Conservation (phyloP, 768 basidiomycete species). For the Psilocybe sp. region DNA sequence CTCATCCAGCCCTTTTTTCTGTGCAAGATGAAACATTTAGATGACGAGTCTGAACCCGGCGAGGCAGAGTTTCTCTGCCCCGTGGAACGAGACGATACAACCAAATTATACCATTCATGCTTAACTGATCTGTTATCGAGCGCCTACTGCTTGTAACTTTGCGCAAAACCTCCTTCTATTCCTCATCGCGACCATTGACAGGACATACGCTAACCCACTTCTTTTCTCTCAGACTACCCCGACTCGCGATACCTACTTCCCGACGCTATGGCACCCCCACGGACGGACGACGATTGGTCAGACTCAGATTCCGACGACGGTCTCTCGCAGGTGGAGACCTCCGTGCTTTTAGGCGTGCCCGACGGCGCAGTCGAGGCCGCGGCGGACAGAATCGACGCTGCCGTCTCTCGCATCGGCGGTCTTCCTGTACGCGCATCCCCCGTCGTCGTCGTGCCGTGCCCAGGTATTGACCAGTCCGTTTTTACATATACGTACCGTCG, state of each 20-base stretch:
- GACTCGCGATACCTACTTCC: conserved; percentile 8
- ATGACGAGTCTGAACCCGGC: conserved; percentile 80
- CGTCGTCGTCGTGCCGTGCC: conserved; percentile 43
- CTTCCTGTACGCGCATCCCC: conserved; percentile 76
- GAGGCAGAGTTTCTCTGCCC: conserved; percentile 59
- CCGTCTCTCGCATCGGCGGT: conserved; percentile 89
- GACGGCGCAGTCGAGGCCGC: conserved; percentile 64
- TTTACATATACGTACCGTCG: conserved; percentile 8
- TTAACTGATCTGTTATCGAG: conserved; percentile 58
- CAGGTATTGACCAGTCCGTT: conserved; percentile 45
- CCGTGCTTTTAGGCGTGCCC: conserved; percentile 76
- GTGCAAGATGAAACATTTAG: conserved; percentile 43
- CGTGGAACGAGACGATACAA: conserved; percentile 60
- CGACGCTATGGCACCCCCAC: conserved; percentile 35
- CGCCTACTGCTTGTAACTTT: conserved; percentile 12
- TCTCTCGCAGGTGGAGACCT: conserved; percentile 50
- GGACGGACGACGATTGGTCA: conserved; percentile 65
- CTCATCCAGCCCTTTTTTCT: conserved; percentile 9
- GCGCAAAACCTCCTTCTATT: conserved; percentile 7
- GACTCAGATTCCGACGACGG: conserved; percentile 70
- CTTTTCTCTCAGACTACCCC: conserved; percentile 11
- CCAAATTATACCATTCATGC: conserved; percentile 89
- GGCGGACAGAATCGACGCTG: conserved; percentile 66
- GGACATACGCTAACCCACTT: neutral
- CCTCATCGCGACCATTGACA: conserved; percentile 5